Percentiles rank a stretch among this genome's conserved stretches.
phyloP scores from a whole-genome alignment of 139 green algal species.

The Desmodesmus armatus region DNA sequence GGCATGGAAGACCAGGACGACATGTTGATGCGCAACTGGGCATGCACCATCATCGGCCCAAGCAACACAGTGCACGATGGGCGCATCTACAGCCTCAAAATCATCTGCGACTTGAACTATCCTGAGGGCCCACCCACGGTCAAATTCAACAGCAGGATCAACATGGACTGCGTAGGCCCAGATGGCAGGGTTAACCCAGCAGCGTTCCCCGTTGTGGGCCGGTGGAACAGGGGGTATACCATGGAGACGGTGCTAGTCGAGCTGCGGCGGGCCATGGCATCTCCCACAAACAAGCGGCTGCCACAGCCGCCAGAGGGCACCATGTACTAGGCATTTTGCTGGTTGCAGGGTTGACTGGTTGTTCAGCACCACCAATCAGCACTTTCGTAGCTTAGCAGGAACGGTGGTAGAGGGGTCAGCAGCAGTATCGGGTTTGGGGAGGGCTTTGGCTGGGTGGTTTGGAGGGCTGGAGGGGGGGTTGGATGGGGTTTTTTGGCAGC shows the following conservation, averaged over 20 bases:
- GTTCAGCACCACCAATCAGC: no score
- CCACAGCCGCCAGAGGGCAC: conserved; percentile 91
- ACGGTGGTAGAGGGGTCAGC: no score
- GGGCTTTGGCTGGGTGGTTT: no score
- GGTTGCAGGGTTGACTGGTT: no score
- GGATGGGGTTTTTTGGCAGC: no score
- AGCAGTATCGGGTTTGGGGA: no score
- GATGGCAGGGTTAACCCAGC: conserved; percentile 74
- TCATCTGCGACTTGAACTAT: conserved; percentile 89
- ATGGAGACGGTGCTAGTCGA: conserved; percentile 93
- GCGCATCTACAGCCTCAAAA: conserved; percentile 93
- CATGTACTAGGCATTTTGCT: no score
- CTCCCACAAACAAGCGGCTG: conserved; percentile 86
- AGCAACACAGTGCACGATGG: conserved; percentile 87
- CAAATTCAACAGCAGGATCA: conserved; percentile 80
- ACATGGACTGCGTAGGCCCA: conserved; percentile 76
- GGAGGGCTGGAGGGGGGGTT: no score
- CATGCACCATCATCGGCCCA: conserved; percentile 97
- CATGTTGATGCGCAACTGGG: conserved; percentile 95
- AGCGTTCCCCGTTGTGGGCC: conserved; percentile 81
- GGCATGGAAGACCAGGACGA: conserved; percentile 94
- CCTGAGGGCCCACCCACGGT: conserved; percentile 76
- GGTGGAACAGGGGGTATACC: conserved; percentile 89
- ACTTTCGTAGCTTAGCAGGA: no score
- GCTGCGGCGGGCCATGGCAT: conserved; percentile 91